These are phyloP conservation scores for Dictyostelium firmibasis DNA, from an alignment of 78 protist species.

Conservation along the genomic window DNA sequence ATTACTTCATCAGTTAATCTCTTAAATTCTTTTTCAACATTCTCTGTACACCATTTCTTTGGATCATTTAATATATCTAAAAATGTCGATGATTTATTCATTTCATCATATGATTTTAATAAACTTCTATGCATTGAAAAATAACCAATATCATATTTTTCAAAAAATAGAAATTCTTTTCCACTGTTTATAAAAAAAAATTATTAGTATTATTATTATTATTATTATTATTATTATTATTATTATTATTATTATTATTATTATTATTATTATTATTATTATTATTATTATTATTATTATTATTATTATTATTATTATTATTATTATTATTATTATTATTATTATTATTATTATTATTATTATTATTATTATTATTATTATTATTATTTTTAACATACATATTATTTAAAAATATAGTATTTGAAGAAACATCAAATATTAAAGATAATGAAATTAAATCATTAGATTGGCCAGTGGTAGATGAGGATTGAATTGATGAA, in stretches of 20 bases:
- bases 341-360: no score
- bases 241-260: no score
- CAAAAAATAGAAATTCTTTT: conserved; percentile 12
- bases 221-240: no score
- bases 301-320: no score
- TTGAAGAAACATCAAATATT: background rate
- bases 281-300: no score
- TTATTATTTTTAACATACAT: background rate
- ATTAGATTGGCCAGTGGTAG: background rate
- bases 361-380: no score
- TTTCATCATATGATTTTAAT: background rate
- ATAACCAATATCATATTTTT: conserved; percentile 28
- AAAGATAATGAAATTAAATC: background rate
- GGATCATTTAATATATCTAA: conserved; percentile 16
- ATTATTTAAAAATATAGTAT: background rate
- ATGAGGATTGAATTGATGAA: background rate
- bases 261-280: no score
- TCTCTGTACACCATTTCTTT: background rate
- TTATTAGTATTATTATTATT: no score
- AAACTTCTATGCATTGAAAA: conserved; percentile 19
- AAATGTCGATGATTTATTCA: conserved; percentile 11
- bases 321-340: no score
- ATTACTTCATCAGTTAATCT: background rate
- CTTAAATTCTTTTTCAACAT: background rate
- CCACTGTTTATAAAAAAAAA: background rate